A percentile compares a stretch with the other conserved stretches of the same genome.
phyloP scores from a whole-genome alignment of 257 asterid species.

The Salvia rosmarinus region DNA sequence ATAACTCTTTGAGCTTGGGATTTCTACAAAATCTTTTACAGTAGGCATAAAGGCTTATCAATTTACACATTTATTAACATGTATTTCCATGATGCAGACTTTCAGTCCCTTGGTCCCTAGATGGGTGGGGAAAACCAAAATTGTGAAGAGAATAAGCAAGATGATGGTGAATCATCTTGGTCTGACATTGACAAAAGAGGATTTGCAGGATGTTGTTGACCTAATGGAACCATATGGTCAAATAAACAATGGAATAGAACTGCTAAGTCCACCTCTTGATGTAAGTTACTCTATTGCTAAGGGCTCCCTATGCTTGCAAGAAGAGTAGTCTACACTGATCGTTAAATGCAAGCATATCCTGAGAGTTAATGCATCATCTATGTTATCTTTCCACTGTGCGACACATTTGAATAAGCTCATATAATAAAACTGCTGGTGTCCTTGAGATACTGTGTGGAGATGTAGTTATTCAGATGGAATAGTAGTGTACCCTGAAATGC shows the following conservation, averaged over 20 bases:
- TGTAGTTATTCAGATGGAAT: no score
- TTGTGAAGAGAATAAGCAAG: conserved; percentile 59
- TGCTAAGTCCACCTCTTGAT: conserved; percentile 80
- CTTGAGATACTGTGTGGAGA: no score
- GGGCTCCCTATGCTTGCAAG: conserved; percentile 29
- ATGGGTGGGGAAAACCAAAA: conserved; percentile 77
- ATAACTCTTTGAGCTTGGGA: conserved; percentile 2
- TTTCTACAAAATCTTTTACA: conserved; percentile 9
- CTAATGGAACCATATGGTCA: conserved; percentile 97
- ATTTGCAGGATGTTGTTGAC: conserved; percentile 86
- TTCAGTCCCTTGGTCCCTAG: conserved; percentile 66
- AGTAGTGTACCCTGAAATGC: no score
- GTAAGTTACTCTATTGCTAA: conserved; percentile 58
- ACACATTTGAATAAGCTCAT: conserved; percentile 18
- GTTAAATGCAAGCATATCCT: conserved; percentile 10
- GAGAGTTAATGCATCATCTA: conserved; percentile 5
- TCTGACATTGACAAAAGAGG: conserved; percentile 79
- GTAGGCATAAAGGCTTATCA: conserved; percentile 17
- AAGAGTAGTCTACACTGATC: conserved; percentile 18
- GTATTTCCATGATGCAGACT: conserved; percentile 59
- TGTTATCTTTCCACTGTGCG: conserved; percentile 15
- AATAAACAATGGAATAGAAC: conserved; percentile 77
- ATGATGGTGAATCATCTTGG: conserved; percentile 88
- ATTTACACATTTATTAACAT: conserved; percentile 28
- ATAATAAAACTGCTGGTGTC: no score